Conservation (phyloP, 116 monocot species). For the Dioscorea cayenensis region DNA sequence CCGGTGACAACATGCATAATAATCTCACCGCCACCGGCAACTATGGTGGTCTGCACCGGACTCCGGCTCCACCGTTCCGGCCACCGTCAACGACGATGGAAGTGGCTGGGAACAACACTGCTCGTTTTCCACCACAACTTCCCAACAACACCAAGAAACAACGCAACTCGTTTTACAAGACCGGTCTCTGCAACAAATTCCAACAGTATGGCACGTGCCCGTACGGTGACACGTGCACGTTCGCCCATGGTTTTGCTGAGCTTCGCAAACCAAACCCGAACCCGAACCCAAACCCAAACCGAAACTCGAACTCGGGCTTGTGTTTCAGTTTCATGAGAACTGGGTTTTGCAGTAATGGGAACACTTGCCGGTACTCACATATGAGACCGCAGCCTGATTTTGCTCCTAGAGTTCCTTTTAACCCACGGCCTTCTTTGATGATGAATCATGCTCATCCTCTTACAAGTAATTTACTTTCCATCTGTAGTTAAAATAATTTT, state of each 20-base stretch:
- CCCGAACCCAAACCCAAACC: no score
- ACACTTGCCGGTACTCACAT: no score
- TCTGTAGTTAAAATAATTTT: no score
- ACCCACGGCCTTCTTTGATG: no score
- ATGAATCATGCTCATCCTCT: no score
- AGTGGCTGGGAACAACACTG: no score
- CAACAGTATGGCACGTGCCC: neutral
- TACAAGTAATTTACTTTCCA: no score
- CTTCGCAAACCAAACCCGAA: neutral
- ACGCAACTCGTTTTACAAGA: conserved; percentile 4
- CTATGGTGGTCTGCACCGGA: neutral
- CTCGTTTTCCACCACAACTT: conserved; percentile 30
- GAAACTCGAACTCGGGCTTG: no score
- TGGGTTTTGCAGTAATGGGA: no score
- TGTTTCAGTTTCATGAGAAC: no score
- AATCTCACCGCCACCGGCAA: neutral
- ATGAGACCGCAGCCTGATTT: no score
- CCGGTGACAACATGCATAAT: neutral
- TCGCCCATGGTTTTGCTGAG: neutral
- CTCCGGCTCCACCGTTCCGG: neutral
- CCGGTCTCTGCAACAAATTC: neutral
- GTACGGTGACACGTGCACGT: neutral
- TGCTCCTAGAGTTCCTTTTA: no score
- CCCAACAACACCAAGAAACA: conserved; percentile 40
- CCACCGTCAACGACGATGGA: neutral